Percentiles rank a stretch among this genome's conserved stretches.
phyloP scores from a whole-genome alignment of 768 basidiomycete genomes.

The Lentinula detonsa region DNA sequence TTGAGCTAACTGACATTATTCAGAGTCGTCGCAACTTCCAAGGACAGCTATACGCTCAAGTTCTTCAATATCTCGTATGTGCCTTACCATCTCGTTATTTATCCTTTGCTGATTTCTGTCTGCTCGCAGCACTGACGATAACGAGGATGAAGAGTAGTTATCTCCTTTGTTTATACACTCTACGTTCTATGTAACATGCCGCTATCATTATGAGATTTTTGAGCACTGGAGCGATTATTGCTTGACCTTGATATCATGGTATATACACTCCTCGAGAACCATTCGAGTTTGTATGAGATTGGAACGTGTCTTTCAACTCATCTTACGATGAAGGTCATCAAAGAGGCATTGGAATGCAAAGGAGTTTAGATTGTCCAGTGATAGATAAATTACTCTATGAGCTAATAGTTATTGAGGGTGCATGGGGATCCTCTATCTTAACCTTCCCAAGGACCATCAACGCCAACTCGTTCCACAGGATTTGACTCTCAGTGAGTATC shows the following conservation, averaged over 20 bases:
- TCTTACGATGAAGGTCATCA: no score
- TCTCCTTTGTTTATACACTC: not conserved
- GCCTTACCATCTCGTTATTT: not conserved
- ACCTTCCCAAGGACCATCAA: constrained; percentile 53
- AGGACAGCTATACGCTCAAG: constrained; percentile 90
- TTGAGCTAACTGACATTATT: constrained; percentile 6
- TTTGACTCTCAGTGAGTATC: constrained; percentile 49
- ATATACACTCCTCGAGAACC: no score
- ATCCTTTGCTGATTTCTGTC: not conserved
- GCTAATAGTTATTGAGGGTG: not conserved
- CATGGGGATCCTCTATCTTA: constrained; percentile 28
- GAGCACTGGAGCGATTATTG: no score
- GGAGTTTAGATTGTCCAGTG: not conserved
- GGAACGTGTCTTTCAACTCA: no score
- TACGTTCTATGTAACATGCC: not conserved
- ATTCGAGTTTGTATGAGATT: no score
- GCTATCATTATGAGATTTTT: not conserved
- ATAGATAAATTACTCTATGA: not conserved
- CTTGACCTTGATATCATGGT: no score
- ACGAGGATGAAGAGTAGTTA: constrained; percentile 27
- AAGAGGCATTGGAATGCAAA: not conserved
- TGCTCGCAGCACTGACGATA: constrained; percentile 24
- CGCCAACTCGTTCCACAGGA: constrained; percentile 69
- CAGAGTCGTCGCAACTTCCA: constrained; percentile 87
- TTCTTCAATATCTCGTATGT: constrained; percentile 92